Evolutionary conservation across 1,284 basidiomycete species (phyloP), one percentile per base, ranked within the genome.

Genomic region (Schizopora paradoxa): DNA sequence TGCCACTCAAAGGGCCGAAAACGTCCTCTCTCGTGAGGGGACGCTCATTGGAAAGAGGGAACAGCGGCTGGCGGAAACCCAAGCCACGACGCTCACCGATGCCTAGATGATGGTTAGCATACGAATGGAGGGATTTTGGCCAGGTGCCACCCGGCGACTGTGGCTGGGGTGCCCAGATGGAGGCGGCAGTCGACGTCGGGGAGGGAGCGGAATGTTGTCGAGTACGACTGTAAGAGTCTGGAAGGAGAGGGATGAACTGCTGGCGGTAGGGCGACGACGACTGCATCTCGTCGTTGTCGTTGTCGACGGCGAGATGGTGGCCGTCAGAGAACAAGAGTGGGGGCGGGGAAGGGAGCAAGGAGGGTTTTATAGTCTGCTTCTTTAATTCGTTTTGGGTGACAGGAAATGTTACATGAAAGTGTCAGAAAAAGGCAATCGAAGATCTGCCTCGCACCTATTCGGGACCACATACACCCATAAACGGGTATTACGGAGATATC

Each of bases 91-190:
- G 62, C 34, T 62, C 66, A 51, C 76, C 73, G 11, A 68, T 66
- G 32, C 66, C 69, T 41, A 71, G 69, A 40, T 73, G 72, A 34
- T 25, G 37, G n/a, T 49, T 27, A 41, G 6, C 32, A 58, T 79
- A 81, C 2, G 77, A 66, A 52, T 82, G 78, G 31, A 82, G 63
- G 29, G 78, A 66, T 51, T 68, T 70, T 13, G 82, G 78, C 84
- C 83, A 86, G 10, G 76, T 73, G 13, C 68, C 62, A 27, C 81
- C 80, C 22, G 74, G 72, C 4, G 74, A 73, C 61, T 83, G 81
- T 10, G 82, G 80, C 57, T 81, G 82, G 10, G 84, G 84, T 2
- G 83, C 84, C 83, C 84, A 87, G 53, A 87, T 86, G 45, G 83
- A 86, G 14, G 67, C 68, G 23, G 36, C 44, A 2, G 46, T 33